These are phyloP conservation scores for Rosa persica DNA, from an alignment of 306 rosid species.

Conservation along the genomic window DNA sequence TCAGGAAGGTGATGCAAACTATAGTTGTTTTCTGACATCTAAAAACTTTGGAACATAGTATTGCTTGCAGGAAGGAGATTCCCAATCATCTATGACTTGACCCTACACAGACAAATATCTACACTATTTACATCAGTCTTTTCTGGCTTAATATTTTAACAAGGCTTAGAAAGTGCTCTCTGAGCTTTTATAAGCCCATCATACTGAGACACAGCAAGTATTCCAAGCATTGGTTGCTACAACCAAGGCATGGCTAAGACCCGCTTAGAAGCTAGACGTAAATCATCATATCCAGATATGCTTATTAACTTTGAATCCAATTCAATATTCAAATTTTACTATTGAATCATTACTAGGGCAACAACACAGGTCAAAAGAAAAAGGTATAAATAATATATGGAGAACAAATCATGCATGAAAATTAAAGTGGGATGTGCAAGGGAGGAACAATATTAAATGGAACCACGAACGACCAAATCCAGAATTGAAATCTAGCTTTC, in stretches of 20 bases:
- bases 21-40: background rate
- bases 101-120: background rate
- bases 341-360: background rate
- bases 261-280: background rate
- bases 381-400: background rate
- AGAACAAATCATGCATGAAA: conserved; percentile 4
- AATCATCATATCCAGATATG: background rate
- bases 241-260: background rate
- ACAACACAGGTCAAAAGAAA: conserved; percentile 5
- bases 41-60: background rate
- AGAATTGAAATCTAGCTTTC: conserved; percentile 8
- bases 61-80: conserved; percentile 16
- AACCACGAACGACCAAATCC: conserved; percentile 8
- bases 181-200: conserved; percentile 1
- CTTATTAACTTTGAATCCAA: background rate
- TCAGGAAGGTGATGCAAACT: background rate
- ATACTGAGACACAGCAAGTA: background rate
- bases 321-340: background rate
- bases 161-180: background rate
- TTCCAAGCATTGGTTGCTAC: background rate
- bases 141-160: background rate
- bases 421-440: conserved; percentile 13
- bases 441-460: conserved; percentile 12
- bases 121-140: background rate
- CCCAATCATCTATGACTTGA: conserved; percentile 6